Evolutionary conservation across 805 yeast genomes (phyloP).

Genomic region (Novakomyces olei): DNA sequence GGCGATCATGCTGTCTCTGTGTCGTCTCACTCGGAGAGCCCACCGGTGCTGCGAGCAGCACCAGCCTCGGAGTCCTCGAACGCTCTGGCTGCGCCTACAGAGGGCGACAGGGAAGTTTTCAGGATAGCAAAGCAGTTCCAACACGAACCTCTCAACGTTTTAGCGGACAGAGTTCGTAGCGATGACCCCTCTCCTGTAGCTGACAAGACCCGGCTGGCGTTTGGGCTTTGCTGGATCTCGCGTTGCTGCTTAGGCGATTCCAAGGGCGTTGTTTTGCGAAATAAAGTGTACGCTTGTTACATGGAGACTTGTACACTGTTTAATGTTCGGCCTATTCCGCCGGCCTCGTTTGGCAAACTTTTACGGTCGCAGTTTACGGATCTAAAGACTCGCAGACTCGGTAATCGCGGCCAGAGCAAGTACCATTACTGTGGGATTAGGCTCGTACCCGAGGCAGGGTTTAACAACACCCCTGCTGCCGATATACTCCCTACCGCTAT

Average conservation of each 20-base stretch:
- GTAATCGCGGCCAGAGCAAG: slow-evolving; percentile 60
- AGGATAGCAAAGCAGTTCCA: no score
- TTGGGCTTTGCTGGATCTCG: slow-evolving; percentile 64
- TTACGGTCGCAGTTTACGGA: slow-evolving; percentile 44
- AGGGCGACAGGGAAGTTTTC: no score
- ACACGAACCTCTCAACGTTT: slow-evolving; percentile 10
- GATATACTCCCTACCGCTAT: no score
- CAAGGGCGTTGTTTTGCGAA: slow-evolving; percentile 39
- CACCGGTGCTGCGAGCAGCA: no score
- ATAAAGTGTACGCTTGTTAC: slow-evolving; percentile 45
- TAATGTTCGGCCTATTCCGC: slow-evolving; percentile 37
- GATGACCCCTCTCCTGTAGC: slow-evolving; percentile 11
- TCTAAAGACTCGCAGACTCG: slow-evolving; percentile 54
- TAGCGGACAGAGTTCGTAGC: slow-evolving; percentile 11
- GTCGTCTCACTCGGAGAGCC: no score
- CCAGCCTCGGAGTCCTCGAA: no score
- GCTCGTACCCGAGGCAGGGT: no score
- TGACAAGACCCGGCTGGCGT: slow-evolving; percentile 31
- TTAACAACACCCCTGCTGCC: no score
- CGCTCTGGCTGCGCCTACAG: no score
- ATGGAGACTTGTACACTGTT: slow-evolving; percentile 33
- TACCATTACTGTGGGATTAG: slow-evolving; percentile 70
- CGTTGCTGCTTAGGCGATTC: slow-evolving; percentile 32
- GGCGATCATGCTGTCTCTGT: no score
- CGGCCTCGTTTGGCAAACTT: slow-evolving; percentile 59